Conservation (phyloP, 805 yeast species). For the Candida germanica region DNA sequence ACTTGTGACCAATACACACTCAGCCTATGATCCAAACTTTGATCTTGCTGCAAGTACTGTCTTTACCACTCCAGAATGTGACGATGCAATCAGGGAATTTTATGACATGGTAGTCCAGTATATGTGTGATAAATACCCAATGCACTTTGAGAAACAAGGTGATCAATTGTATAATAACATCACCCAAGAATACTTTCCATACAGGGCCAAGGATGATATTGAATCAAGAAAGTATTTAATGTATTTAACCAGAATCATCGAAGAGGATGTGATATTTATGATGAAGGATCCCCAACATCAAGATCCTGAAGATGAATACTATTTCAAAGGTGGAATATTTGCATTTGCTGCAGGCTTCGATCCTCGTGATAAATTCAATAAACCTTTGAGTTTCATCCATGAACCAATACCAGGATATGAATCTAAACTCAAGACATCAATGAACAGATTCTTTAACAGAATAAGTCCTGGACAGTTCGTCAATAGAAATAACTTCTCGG, state of each 20-base stretch:
- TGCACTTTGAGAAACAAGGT: conserved; percentile 24
- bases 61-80: conserved; percentile 30
- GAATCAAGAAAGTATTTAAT: conserved; percentile 17
- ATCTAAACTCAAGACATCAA: conserved; percentile 34
- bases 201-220: conserved; percentile 4
- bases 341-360: conserved; percentile 46
- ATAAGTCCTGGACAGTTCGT: conserved; percentile 36
- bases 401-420: conserved; percentile 44
- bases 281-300: conserved; percentile 32
- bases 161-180: conserved; percentile 24
- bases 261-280: conserved; percentile 41
- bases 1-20: conserved; percentile 30
- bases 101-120: conserved; percentile 29
- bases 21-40: conserved; percentile 26
- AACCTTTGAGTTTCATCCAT: conserved; percentile 37
- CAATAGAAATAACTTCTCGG: conserved; percentile 38
- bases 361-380: conserved; percentile 35
- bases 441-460: conserved; percentile 40
- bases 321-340: conserved; percentile 42
- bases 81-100: conserved; percentile 34
- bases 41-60: conserved; percentile 29
- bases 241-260: conserved; percentile 28
- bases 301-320: conserved; percentile 34
- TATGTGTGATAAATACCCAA: conserved; percentile 39
- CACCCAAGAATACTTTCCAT: conserved; percentile 20